Base-by-base conservation (phyloP, 2,329 filamentous ascomycete genomes). In the Sarocladiaceae sp. region DNA sequence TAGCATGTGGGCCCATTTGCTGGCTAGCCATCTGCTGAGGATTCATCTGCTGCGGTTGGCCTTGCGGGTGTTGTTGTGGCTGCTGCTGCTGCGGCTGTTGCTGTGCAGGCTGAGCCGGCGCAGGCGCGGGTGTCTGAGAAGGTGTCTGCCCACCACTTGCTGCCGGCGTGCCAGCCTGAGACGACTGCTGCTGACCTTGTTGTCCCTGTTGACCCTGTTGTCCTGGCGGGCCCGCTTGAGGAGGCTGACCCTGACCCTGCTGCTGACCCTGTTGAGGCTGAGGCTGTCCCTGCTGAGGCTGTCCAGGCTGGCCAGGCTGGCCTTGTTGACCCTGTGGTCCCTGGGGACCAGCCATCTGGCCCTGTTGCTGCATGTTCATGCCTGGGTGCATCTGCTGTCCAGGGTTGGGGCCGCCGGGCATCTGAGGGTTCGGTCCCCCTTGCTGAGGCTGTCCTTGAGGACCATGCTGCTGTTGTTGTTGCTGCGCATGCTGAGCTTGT, bases 301-400 rank as follows among this genome's bases (percentile, higher is more conserved):
- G 54, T 18, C 53, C 54, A 19, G 51, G 52, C 27, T 59, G 59
- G 3, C 48, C 53, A 23, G 61, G 59, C 32, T 58, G 58, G 12
- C 51, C 49, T 27, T 55, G 59, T 42, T 61, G 59, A 4, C 50
- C 57, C 26, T 59, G 45, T 56, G 58, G 31, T 51, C 54, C 42
- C 60, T 59, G 19, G 54, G 49, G 40, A 26, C 47, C 58, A 24
- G 62, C 66, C 33, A 68, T 57, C 34, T 67, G 65, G 9, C 59
- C 65, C 47, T 68, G 66, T 44, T 72, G 66, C 31, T 66, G 70
- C 48, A 73, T 59, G 76, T 72, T 44, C 67, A 66, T 20, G 61
- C 40, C 27, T 20, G 40, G 40, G 19, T 33, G 26, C 40, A 43
- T 43, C 16, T 43, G 66, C 49, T 78, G 74, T 16, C 68, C 69